Conservation (phyloP, 345 rosid species). For the Hibiscus trionum region DNA sequence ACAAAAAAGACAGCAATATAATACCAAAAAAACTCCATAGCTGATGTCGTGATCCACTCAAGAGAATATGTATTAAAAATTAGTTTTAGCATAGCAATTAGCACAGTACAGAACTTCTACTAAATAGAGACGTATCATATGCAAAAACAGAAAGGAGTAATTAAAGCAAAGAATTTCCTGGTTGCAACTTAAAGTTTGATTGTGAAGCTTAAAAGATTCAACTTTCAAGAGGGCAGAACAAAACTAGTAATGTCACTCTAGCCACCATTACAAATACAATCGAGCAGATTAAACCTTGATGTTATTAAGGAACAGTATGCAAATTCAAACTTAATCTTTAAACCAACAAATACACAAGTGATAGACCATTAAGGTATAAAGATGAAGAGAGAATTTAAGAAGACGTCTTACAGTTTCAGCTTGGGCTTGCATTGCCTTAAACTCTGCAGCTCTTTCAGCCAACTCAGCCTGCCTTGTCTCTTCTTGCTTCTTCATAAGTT, state of each 20-base stretch:
- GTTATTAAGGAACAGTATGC: neutral
- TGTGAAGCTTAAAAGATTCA: neutral
- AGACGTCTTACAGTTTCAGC: constrained; percentile 68
- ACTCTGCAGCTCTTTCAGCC: constrained; percentile 61
- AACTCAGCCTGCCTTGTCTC: constrained; percentile 70
- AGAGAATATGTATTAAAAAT: neutral
- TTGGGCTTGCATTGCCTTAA: constrained; percentile 78
- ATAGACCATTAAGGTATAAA: neutral
- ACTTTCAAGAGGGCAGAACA: neutral
- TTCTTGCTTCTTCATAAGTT: constrained; percentile 63
- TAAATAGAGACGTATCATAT: neutral
- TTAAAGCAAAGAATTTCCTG: neutral
- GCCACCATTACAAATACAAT: neutral
- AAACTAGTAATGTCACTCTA: neutral
- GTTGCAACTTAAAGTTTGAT: neutral
- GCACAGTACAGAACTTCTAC: neutral
- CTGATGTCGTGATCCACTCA: neutral
- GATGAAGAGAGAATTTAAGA: neutral
- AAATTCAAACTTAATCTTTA: neutral
- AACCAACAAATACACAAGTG: neutral
- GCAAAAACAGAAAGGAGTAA: neutral
- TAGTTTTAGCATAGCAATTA: neutral
- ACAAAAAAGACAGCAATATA: neutral
- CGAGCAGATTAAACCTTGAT: neutral
- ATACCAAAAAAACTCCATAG: neutral